phyloP scores from a whole-genome alignment of 257 asterid species.

The Ocimum tenuiflorum region DNA sequence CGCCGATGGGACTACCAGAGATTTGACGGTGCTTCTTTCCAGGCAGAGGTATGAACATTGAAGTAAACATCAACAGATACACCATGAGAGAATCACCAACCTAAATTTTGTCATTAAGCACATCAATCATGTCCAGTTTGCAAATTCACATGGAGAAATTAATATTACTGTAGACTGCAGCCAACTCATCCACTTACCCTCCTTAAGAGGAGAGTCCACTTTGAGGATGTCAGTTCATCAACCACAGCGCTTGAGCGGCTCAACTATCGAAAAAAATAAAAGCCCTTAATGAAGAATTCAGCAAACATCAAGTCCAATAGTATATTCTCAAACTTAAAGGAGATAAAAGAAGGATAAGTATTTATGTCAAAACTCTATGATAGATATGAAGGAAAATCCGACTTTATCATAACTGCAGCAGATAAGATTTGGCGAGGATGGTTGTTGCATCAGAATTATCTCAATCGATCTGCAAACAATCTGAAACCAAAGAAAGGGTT shows the following conservation, averaged over 20 bases:
- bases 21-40: conserved; percentile 54
- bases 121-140: conserved; percentile 5
- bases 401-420: conserved; percentile 54
- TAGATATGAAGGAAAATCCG: conserved; percentile 14
- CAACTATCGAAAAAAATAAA: conserved; percentile 29
- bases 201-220: conserved; percentile 53
- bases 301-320: not conserved
- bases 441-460: conserved; percentile 31
- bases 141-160: not conserved
- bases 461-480: conserved; percentile 63
- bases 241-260: conserved; percentile 41
- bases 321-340: not conserved
- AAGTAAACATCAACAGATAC: conserved; percentile 54
- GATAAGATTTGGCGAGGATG: conserved; percentile 46
- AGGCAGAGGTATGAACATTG: conserved; percentile 63
- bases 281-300: conserved; percentile 6
- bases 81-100: conserved; percentile 73
- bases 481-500: conserved; percentile 32
- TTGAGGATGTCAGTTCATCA: conserved; percentile 48
- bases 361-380: not conserved
- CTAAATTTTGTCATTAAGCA: conserved; percentile 34
- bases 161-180: not conserved
- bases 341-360: not conserved
- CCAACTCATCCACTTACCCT: conserved; percentile 42
- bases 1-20: conserved; percentile 59